Evolutionary conservation across 495 filamentous ascomycete species (phyloP), one percentile per base, ranked within the genome.

Genomic region (Penicillium taxi): DNA sequence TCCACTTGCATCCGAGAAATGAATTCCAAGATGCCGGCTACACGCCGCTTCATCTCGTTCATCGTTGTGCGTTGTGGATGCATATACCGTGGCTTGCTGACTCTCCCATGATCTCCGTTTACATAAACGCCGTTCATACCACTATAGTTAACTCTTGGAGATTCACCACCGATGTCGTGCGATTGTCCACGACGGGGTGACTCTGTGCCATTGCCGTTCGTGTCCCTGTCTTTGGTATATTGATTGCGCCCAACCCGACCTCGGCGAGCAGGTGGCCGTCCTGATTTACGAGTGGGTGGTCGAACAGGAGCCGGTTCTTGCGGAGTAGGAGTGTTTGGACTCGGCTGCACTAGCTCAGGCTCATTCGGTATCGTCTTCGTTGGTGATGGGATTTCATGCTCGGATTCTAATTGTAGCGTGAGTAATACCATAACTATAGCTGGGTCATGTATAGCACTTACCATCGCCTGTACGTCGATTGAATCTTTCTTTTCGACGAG

Each of bases 1-100:
- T 98, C 91, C 9, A 94, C 70, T 50, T 96, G 90, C 45, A 86
- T 90, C 29, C 84, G 77, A 6, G 84, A 80, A 47, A 98, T 95
- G 57, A 84, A 96, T 26, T 94, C 87, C 11, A 93, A 67, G 37
- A 98, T 90, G 9, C 71, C 80, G 2, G 80, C 77, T 3, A 88
- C 88, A 6, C 84, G 77, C 41, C 84, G 75, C 61, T 86, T 87
- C 83, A 96, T 91, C 45, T 96, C 89, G 40, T 80, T 82, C 78
- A 96, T 84, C 18, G 76, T 90, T 32, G 88, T 78, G 23, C 72
- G 66, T 34, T 72, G 65, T 11, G 70, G 65, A 39, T 77, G 66
- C 48, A 72, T 65, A 25, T 73, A 64, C 15, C 67, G 63, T 9
- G 70, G 64, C 55, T 82, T 86, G 46, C 75, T 80, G 13, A 67